Base-by-base conservation (phyloP, 2,329 filamentous ascomycete genomes). In the Leptosphaerulina australis region DNA sequence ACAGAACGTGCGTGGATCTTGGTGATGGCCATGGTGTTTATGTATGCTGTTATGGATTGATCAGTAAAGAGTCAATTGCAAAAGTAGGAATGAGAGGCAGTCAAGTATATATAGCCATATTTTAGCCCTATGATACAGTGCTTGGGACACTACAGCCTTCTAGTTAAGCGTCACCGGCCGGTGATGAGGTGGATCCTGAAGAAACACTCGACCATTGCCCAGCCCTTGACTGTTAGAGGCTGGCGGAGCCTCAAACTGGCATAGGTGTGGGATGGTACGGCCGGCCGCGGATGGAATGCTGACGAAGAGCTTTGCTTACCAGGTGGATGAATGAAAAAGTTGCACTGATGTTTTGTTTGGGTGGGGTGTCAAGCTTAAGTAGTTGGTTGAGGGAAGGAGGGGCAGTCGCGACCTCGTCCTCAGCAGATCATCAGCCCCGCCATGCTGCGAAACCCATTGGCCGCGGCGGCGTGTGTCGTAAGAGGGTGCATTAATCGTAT, bases 1-100 rank as follows among this genome's bases (percentile, higher is more conserved):
- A 99, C 91, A 73, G 88, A 92, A 75, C 94, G 78, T 60, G 78
- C 77, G 76, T 81, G 78, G 69, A 81, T 80, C 74, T 80, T 80
- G 64, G 74, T 74, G 72, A 80, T 80, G 64, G 89, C 81, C 94
- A 99, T 99, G 65, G 34, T 67, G 52, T 57, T 40, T 50, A 49
- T 46, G 44, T 39, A 58, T 49, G 36, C 33, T 56, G 48, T 44
- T 53, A 49, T 40, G 50, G 45, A 48, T 54, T 35, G 40, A 55
- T 50, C 44, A 47, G 44, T 48, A 49, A 55, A 50, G 51, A 58
- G 48, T 63, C 59, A 69, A 69, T 64, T 65, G 65, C 39, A 38
- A 48, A 43, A 33, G 38, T 33, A 48, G 52, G 40, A 43, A 48
- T 53, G 48, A 37, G 48, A 21, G 35, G 48, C 41, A 36, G 48